These are phyloP conservation scores for Arachis stenosperma DNA, from an alignment of 306 rosid genomes.

Conservation along the genomic window DNA sequence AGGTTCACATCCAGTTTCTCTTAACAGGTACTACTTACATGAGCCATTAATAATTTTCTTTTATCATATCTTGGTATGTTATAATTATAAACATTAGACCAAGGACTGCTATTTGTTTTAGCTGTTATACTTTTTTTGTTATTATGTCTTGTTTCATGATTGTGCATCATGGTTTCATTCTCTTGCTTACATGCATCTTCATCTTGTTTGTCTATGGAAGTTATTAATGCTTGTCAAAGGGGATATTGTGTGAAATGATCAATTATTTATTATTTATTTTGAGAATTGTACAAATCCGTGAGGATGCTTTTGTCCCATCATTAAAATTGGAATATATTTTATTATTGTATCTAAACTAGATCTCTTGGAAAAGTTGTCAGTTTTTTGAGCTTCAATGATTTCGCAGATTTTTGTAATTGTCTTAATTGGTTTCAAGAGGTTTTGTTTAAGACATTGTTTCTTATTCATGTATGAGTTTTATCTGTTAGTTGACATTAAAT, in stretches of 20 bases:
- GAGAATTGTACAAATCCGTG: not conserved
- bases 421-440: constrained; percentile 21
- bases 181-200: constrained; percentile 9
- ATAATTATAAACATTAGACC: constrained; percentile 11
- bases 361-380: not conserved
- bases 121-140: constrained; percentile 4
- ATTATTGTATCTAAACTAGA: not conserved
- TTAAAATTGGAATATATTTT: not conserved
- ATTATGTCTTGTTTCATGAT: constrained; percentile 11
- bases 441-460: not conserved
- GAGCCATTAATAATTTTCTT: constrained; percentile 32
- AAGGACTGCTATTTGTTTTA: constrained; percentile 28
- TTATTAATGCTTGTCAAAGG: constrained; percentile 6
- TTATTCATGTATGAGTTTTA: constrained; percentile 20
- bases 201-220: constrained; percentile 1
- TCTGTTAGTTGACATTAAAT: constrained; percentile 32
- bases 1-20: constrained; percentile 99
- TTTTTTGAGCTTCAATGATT: not conserved
- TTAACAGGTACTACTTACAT: constrained; percentile 70
- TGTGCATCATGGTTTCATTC: constrained; percentile 29
- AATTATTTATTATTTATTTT: no score
- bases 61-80: constrained; percentile 17
- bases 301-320: not conserved
- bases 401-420: constrained; percentile 6
- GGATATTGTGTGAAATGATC: constrained; percentile 1